phyloP scores from a whole-genome alignment of 345 rosid species.

The Eutrema heterophyllum region DNA sequence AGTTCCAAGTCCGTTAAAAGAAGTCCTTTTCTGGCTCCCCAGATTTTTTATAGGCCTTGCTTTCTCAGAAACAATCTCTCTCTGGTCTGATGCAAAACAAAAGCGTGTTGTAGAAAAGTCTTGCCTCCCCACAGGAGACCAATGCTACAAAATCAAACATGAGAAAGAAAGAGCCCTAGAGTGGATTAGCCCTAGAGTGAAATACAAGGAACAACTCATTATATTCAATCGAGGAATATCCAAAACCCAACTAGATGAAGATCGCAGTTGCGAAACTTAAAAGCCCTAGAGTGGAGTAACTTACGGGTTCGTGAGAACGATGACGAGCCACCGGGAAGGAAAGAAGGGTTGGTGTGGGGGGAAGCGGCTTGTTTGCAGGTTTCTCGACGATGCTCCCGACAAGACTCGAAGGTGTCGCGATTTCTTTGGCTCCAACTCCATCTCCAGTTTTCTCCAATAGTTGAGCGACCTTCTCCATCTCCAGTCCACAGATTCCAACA shows the following conservation, averaged over 20 bases:
- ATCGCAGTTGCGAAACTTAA: not conserved
- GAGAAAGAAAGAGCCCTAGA: not conserved
- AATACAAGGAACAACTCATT: not conserved
- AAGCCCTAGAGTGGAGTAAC: conserved; percentile 3
- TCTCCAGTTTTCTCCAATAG: too few relatives aligned
- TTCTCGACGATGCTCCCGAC: conserved; percentile 75
- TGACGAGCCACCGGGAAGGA: conserved; percentile 91
- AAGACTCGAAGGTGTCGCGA: conserved; percentile 29
- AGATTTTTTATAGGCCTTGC: not conserved
- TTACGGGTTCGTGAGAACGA: conserved; percentile 88
- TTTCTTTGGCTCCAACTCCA: too few relatives aligned
- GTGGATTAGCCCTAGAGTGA: too few relatives aligned
- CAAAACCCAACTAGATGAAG: not conserved
- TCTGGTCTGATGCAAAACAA: conserved; percentile 29
- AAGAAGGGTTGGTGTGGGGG: conserved; percentile 57
- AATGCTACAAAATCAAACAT: conserved; percentile 45
- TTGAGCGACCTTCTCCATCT: too few relatives aligned
- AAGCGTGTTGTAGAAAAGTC: not conserved
- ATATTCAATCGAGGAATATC: not conserved
- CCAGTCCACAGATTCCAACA: too few relatives aligned
- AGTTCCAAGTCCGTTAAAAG: conserved; percentile 21
- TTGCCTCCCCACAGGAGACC: conserved; percentile 37
- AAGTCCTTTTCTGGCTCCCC: conserved; percentile 12
- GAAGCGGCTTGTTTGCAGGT: conserved; percentile 36
- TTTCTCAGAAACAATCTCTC: conserved; percentile 18